Conservation (phyloP, 768 basidiomycete species). For the Rhodocollybia butyracea region DNA sequence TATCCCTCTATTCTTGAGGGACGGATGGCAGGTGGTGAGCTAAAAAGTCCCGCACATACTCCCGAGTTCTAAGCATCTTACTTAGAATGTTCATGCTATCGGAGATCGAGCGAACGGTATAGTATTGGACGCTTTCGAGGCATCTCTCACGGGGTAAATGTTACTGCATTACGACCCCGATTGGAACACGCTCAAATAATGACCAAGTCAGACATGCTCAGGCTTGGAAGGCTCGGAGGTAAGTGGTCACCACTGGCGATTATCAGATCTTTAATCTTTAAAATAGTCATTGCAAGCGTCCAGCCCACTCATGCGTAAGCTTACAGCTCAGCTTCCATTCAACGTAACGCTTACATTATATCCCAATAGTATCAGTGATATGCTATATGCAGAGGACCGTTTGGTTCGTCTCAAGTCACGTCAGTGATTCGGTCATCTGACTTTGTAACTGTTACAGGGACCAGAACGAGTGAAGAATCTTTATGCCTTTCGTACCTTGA, state of each 20-base stretch:
- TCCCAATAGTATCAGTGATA: constrained; percentile 64
- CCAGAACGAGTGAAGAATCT: constrained; percentile 79
- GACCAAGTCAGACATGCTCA: constrained; percentile 66
- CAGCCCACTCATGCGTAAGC: constrained; percentile 88
- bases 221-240: constrained; percentile 82
- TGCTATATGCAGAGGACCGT: constrained; percentile 87
- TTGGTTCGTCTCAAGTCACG: constrained; percentile 44
- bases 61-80: constrained; percentile 1
- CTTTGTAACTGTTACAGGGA: constrained; percentile 43
- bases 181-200: constrained; percentile 93
- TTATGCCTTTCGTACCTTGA: constrained; percentile 80
- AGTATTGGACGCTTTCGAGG: constrained; percentile 81
- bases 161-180: constrained; percentile 67
- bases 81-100: constrained; percentile 82
- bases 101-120: constrained; percentile 86
- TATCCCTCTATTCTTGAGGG: constrained; percentile 67
- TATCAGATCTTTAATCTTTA: background rate
- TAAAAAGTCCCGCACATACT: background rate
- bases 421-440: background rate
- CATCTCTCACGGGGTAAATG: constrained; percentile 56
- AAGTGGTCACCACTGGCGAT: constrained; percentile 15
- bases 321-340: constrained; percentile 1
- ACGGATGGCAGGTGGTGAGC: constrained; percentile 90
- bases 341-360: background rate
- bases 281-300: constrained; percentile 80